A percentile compares a stretch with the other conserved stretches of the same genome.
These are phyloP conservation scores for Mortierella sp. DNA, from an alignment of 371 early-diverging fungal genomes.

Conservation along the genomic window DNA sequence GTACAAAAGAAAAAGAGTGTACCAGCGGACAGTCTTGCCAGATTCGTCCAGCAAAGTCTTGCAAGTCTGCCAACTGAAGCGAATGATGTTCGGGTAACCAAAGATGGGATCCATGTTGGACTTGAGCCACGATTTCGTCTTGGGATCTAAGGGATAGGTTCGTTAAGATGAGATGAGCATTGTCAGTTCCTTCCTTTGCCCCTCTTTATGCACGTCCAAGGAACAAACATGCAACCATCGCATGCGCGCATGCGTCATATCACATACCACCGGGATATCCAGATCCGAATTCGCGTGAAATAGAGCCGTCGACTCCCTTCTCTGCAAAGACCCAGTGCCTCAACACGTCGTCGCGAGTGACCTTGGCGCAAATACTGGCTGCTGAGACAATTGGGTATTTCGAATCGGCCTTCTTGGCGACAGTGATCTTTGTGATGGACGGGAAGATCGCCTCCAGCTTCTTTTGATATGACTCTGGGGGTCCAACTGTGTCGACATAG, in stretches of 20 bases:
- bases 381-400: conserved; percentile 98
- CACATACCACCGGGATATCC: conserved; percentile 95
- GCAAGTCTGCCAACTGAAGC: conserved; percentile 98
- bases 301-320: conserved; percentile 54
- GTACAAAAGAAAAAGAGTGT: background rate
- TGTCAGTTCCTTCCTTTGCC: background rate
- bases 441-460: conserved; percentile 85
- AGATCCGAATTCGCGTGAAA: conserved; percentile 86
- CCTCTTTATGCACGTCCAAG: background rate
- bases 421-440: conserved; percentile 76
- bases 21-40: conserved; percentile 55
- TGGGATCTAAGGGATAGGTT: conserved; percentile 79
- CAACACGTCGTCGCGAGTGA: conserved; percentile 92
- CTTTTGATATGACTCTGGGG: conserved; percentile 84
- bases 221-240: background rate
- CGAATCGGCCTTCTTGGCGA: conserved; percentile 98
- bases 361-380: conserved; percentile 99
- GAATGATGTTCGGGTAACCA: conserved; percentile 93
- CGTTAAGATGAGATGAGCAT: background rate
- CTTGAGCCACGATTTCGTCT: conserved; percentile 92
- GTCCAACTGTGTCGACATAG: conserved; percentile 99
- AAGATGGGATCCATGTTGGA: conserved; percentile 87
- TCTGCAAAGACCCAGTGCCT: conserved; percentile 89
- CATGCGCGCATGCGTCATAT: background rate
- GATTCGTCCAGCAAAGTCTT: conserved; percentile 75